Percentiles rank a stretch among this genome's conserved stretches.
Conservation (phyloP, 2,329 filamentous ascomycete genomes). For the Trichoderma simmonsii region DNA sequence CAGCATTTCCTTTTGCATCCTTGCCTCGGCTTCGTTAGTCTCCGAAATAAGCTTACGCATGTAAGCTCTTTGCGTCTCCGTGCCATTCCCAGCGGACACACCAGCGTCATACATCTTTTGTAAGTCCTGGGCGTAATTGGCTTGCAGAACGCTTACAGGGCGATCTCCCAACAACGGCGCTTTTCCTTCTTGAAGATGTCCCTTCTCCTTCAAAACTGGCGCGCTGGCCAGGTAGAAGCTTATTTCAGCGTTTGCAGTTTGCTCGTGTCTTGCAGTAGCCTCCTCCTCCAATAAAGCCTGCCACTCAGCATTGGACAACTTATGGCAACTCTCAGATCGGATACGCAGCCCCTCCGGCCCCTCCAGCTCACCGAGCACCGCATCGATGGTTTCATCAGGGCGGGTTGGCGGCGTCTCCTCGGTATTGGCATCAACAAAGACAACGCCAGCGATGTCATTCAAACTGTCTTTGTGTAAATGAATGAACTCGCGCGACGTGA, state of each 20-base stretch:
- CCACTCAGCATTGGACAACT: background rate
- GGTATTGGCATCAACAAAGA: background rate
- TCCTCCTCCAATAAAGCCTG: background rate
- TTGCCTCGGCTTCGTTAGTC: background rate
- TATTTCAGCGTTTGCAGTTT: background rate
- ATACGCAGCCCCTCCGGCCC: background rate
- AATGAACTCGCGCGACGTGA: background rate
- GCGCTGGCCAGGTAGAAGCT: background rate
- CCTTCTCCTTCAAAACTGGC: background rate
- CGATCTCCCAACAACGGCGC: background rate
- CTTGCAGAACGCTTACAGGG: background rate
- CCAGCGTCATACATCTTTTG: background rate
- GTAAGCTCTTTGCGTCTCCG: background rate
- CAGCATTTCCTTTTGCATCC: background rate
- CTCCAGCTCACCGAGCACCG: background rate
- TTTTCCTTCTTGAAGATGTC: background rate
- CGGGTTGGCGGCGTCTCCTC: background rate
- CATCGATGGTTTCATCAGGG: background rate
- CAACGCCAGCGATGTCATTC: background rate
- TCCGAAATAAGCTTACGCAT: background rate
- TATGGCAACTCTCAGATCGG: background rate
- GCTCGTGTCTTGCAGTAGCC: background rate
- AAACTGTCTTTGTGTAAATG: background rate
- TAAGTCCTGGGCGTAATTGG: background rate
- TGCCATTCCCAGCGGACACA: background rate